Base-by-base conservation (phyloP, 176 grass and related monocot genomes). In the Panicum miliaceum region DNA sequence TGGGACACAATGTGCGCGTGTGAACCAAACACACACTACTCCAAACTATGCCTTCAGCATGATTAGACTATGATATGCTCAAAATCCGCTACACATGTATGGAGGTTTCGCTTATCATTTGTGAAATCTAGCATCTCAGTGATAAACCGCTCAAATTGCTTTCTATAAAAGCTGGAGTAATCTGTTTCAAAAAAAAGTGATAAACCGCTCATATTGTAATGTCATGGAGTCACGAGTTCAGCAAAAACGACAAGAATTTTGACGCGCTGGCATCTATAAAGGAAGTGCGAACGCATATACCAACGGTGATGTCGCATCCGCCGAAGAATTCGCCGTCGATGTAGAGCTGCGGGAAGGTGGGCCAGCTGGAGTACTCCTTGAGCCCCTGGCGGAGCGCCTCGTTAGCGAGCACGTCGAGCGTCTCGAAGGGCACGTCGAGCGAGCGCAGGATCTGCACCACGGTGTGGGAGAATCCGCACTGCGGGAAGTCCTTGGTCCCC, bases 281-380 rank as follows among this genome's bases (percentile, higher is more conserved):
- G 53, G 19, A n/a, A 57, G 54, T 57, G 54, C n/a, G 54, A 3
- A 57, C 2, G 54, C 54, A 19, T 8, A 9, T 81, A 98, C 96
- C 96, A 6, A 93, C 74, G 47, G 89, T 93, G 73, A 98, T 95
- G 76, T 95, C 93, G 60, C 96, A 98, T 16, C 96, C 96, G 29
- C 96, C 96, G 25, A 95, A 95, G 87, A 98, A 98, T 64, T 98
- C 96, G 27, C 96, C 96, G 50, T 92, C 93, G 81, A 99, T 92
- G 84, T 96, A 99, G 68, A 99, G 91, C 83, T 99, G 93, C 2
- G 93, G 96, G 85, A 99, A 99, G 27, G 96, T 96, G 70, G 96
- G 96, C 93, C 96, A 99, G 86, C 85, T 86, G 64, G 96, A 99
- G 88, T 99, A 99, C 4, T 99, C 93, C 89, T 99, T 99, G 75